Percentiles rank a stretch among this genome's conserved stretches.
phyloP scores from a whole-genome alignment of 257 asterid species.

The Solanum etuberosum region DNA sequence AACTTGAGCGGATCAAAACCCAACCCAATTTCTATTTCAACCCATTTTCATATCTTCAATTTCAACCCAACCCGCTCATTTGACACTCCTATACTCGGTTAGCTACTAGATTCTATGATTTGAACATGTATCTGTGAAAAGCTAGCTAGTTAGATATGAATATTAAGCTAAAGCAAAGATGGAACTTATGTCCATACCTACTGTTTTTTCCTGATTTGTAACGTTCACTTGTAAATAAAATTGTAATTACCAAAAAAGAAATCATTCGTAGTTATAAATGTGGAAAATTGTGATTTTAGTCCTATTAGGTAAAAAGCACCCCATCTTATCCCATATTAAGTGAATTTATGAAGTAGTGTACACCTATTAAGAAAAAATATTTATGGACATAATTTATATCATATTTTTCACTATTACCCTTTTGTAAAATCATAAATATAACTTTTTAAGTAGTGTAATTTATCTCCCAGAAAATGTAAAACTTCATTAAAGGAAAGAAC shows the following conservation, averaged over 20 bases:
- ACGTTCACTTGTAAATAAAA: not conserved
- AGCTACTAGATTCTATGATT: not conserved
- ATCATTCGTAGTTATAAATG: not conserved
- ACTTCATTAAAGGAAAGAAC: not conserved
- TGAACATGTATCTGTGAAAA: not conserved
- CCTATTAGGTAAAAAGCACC: too few species aligned
- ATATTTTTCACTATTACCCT: not conserved
- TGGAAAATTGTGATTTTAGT: too few species aligned
- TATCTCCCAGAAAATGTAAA: not conserved
- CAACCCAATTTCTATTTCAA: too few species aligned
- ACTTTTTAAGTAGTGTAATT: not conserved
- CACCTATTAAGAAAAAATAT: not conserved
- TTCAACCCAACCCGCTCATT: too few species aligned
- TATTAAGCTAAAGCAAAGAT: not conserved
- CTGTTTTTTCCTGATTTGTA: not conserved
- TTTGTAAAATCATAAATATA: not conserved
- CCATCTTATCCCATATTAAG: not conserved
- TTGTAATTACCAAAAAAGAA: not conserved
- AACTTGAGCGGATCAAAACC: too few species aligned
- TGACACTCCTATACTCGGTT: too few species aligned
- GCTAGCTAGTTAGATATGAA: not conserved
- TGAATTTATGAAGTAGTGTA: not conserved
- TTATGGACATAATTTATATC: not conserved
- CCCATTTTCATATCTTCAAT: too few species aligned
- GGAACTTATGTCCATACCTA: not conserved